These are phyloP conservation scores for Malus sylvestris DNA, from an alignment of 306 rosid species.

Conservation along the genomic window DNA sequence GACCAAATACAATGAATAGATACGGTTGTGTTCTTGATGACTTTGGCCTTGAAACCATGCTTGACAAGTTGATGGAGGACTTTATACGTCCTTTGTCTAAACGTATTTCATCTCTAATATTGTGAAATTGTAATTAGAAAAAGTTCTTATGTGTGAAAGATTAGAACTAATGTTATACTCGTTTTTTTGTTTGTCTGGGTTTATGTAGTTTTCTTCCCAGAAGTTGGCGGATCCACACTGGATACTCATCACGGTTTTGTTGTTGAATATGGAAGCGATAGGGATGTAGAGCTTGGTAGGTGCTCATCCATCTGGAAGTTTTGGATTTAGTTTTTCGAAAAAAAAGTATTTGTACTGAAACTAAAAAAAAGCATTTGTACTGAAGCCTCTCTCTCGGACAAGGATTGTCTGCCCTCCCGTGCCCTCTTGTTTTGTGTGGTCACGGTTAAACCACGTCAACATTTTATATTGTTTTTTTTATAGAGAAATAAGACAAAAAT, in stretches of 20 bases:
- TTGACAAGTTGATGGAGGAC: constrained; percentile 63
- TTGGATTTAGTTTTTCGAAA: background rate
- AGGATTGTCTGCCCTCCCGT: too few relatives aligned
- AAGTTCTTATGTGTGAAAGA: background rate
- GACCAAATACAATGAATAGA: constrained; percentile 88
- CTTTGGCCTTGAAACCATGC: constrained; percentile 84
- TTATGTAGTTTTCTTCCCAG: constrained; percentile 73
- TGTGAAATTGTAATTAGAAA: constrained; percentile 11
- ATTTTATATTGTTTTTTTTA: too few relatives aligned
- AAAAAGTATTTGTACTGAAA: background rate
- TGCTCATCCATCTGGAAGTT: background rate
- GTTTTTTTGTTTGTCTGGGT: constrained; percentile 15
- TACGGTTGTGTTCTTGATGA: constrained; percentile 96
- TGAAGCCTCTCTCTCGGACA: background rate
- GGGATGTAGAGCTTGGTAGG: constrained; percentile 92
- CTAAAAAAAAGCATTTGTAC: background rate
- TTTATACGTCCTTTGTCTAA: constrained; percentile 66
- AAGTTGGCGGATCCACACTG: constrained; percentile 84
- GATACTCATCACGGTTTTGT: constrained; percentile 97
- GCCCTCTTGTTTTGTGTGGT: too few relatives aligned
- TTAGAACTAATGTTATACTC: constrained; percentile 10
- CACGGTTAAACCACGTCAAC: too few relatives aligned
- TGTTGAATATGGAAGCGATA: constrained; percentile 82
- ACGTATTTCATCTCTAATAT: constrained; percentile 31
- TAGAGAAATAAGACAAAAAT: too few relatives aligned